These are phyloP conservation scores for Camelina neglecta DNA, from an alignment of 345 rosid species.

Conservation along the genomic window DNA sequence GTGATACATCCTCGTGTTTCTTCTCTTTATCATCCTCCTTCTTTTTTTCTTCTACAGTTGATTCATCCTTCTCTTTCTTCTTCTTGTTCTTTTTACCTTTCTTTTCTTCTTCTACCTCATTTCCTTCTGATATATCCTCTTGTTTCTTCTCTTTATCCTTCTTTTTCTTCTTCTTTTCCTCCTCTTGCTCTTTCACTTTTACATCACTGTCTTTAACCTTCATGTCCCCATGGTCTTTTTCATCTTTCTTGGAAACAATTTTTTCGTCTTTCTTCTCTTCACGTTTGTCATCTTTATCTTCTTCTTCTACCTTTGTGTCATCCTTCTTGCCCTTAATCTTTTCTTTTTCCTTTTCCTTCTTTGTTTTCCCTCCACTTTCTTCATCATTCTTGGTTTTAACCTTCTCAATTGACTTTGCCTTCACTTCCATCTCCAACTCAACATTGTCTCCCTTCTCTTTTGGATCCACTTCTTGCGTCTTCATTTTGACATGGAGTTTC, in stretches of 20 bases:
- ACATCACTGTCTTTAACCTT: conserved; percentile 5
- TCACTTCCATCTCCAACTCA: conserved; percentile 60
- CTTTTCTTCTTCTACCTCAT: conserved; percentile 21
- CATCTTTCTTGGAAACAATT: neutral
- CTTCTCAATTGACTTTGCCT: conserved; percentile 64
- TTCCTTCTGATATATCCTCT: neutral
- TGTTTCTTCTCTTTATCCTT: conserved; percentile 22
- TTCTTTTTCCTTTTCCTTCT: conserved; percentile 34
- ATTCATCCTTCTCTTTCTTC: conserved; percentile 13
- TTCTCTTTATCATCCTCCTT: conserved; percentile 25
- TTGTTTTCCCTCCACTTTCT: conserved; percentile 40
- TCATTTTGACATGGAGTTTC: conserved; percentile 57
- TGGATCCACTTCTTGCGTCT: conserved; percentile 51
- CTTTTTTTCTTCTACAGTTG: neutral
- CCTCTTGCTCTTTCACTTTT: neutral
- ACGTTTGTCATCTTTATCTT: conserved; percentile 18
- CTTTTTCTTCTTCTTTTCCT: conserved; percentile 7
- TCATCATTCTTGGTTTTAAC: conserved; percentile 47
- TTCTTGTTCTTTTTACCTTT: conserved; percentile 11
- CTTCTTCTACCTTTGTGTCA: conserved; percentile 9
- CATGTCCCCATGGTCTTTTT: conserved; percentile 18
- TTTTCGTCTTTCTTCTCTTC: conserved; percentile 13
- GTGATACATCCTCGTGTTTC: conserved; percentile 19
- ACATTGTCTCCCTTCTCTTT: conserved; percentile 44
- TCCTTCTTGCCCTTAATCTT: conserved; percentile 27